Conservation (phyloP, 805 yeast genomes). For the Candida fluviatilis region DNA sequence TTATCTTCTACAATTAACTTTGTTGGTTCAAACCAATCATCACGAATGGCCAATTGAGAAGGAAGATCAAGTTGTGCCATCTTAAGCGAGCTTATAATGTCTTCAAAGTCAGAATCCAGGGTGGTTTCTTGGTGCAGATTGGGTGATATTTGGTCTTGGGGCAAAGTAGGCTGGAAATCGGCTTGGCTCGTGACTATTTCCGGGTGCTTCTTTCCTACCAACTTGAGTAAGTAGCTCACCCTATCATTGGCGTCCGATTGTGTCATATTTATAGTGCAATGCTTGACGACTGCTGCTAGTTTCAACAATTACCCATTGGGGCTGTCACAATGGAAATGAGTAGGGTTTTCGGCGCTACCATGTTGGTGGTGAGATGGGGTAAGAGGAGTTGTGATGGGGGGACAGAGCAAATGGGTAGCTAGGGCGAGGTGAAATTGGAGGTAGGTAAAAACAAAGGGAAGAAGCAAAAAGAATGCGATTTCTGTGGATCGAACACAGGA, state of each 20-base stretch:
- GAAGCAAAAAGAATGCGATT: constrained; percentile 46
- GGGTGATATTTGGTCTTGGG: background rate
- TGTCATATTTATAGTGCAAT: background rate
- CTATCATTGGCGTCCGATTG: constrained; percentile 4
- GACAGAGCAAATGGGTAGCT: too few relatives aligned
- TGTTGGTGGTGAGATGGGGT: too few relatives aligned
- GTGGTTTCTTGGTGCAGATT: background rate
- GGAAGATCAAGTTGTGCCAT: constrained; percentile 12
- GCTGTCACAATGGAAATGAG: background rate
- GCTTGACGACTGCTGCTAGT: too few relatives aligned
- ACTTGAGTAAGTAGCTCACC: constrained; percentile 15
- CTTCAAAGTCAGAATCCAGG: constrained; percentile 18
- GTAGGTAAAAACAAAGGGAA: background rate
- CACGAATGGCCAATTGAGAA: background rate
- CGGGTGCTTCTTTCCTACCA: constrained; percentile 15
- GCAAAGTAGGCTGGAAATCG: background rate
- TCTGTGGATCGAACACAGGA: constrained; percentile 87
- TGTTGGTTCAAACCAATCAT: constrained; percentile 3
- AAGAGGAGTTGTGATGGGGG: too few relatives aligned
- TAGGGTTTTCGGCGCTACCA: too few relatives aligned
- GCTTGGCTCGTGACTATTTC: background rate
- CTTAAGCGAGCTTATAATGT: constrained; percentile 9
- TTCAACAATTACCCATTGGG: background rate
- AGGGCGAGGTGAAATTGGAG: background rate
- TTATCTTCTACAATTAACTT: constrained; percentile 15